Evolutionary conservation across 208 protist genomes (phyloP).

Genomic region (Acanthamoeba healyi): DNA sequence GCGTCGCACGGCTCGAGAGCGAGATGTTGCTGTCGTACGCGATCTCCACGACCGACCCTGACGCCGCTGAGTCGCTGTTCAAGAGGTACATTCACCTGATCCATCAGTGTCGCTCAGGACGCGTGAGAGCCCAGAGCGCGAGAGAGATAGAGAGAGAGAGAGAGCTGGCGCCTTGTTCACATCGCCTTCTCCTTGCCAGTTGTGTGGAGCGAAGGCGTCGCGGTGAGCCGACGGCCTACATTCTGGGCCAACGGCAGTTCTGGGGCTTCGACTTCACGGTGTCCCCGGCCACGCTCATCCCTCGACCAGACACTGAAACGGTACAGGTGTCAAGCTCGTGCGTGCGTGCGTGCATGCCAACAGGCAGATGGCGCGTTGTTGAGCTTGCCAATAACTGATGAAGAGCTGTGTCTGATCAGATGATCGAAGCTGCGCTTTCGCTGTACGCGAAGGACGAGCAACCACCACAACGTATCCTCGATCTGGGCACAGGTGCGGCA

Average conservation of each 20-base stretch:
- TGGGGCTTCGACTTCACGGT: constrained; percentile 46
- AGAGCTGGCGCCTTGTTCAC: no score
- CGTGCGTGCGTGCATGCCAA: no score
- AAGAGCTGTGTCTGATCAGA: not conserved
- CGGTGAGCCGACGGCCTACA: constrained; percentile 45
- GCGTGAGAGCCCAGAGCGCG: no score
- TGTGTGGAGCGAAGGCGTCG: not conserved
- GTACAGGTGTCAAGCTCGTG: not conserved
- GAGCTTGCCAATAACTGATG: no score
- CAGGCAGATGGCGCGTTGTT: no score
- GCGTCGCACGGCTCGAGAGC: constrained; percentile 26
- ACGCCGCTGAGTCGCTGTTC: not conserved
- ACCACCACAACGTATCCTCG: constrained; percentile 27
- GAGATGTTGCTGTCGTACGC: not conserved
- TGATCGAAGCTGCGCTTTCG: not conserved
- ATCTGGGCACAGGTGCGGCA: constrained; percentile 40
- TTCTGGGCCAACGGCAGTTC: constrained; percentile 19
- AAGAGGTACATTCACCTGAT: not conserved
- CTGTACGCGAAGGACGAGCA: not conserved
- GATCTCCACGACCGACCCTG: not conserved
- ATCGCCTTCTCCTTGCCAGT: not conserved
- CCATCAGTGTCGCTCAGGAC: no score
- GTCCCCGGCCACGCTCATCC: constrained; percentile 34
- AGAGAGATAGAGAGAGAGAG: no score
- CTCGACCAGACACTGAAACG: constrained; percentile 48